phyloP scores from a whole-genome alignment of 2,329 filamentous ascomycete species.

The Trichoderma atroviride region DNA sequence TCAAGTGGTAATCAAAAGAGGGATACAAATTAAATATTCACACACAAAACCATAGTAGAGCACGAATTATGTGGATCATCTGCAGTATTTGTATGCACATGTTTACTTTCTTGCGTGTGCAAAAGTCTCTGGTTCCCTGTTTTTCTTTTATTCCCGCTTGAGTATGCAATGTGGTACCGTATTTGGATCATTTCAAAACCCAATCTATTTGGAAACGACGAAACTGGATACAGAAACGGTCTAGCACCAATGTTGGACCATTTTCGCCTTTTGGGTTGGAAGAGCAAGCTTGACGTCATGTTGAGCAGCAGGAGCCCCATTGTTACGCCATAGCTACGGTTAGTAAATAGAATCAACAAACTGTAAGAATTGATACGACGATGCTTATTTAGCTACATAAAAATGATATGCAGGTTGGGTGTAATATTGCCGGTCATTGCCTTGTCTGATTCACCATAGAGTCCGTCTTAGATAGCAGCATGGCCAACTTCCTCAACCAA shows the following conservation, averaged over 20 bases:
- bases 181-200: too few relatives aligned
- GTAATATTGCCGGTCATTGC: background rate
- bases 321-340: background rate
- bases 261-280: background rate
- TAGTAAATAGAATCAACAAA: background rate
- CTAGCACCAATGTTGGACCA: background rate
- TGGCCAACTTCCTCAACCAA: background rate
- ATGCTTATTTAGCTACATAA: background rate
- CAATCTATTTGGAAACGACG: background rate
- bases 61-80: too few relatives aligned
- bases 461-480: background rate
- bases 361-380: background rate
- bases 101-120: too few relatives aligned
- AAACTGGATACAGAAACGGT: background rate
- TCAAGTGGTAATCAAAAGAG: too few relatives aligned
- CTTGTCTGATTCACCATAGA: background rate
- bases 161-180: too few relatives aligned
- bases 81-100: too few relatives aligned
- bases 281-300: background rate
- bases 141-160: too few relatives aligned
- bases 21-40: too few relatives aligned
- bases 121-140: too few relatives aligned
- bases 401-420: background rate
- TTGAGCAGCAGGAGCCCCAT: background rate
- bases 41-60: too few relatives aligned